Base-by-base conservation (phyloP, 352 stramenopile genomes). In the Phytophthora cryptogea region DNA sequence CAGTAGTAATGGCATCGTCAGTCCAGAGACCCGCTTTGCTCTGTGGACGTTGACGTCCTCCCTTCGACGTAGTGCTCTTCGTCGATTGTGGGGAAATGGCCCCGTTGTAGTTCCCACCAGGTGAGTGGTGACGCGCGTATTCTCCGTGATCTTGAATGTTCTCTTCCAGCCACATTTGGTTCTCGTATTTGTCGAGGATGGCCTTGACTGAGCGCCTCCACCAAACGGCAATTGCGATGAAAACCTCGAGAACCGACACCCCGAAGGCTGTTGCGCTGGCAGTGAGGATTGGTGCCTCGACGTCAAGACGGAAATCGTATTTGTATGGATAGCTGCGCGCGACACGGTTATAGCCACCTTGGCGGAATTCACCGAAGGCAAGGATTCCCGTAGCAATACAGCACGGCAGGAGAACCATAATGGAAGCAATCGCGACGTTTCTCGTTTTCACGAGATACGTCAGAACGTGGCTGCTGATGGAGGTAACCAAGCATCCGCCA, bases 31-130 rank as follows among this genome's bases (percentile, higher is more conserved):
- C 37, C 37, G 13, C 37, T 43, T 43, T 43, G 13, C 37, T 26
- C 2, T 16, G 37, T 43, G 37, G 37, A 8, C 37, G 37, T 11
- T 26, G 16, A 8, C 13, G 37, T 4, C 16, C 32, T n/a, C 10
- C 37, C 26, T 8, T n/a, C 13, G 37, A 14, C 4, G 14, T 14
- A 83, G 28, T 51, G 17, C 28, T 39, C 20, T 28, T 37, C 14
- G 44, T 30, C 27, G 14, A 28, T n/a, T 8, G 44, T 39, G 44
- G 30, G 5, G 44, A 31, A 39, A 27, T 8, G 13, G 44, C 11
- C 8, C 9, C 33, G 8, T 5, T 39, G 33, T 39, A 39, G 33
- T 39, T 23, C 20, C 33, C 33, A 39, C 2, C 37, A 43, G 37
- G 37, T 23, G 16, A 14, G 8, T 43, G 5, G 16, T 5, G 8